Percentiles rank a stretch among this genome's conserved stretches.
Evolutionary conservation across 176 grass and related monocot genomes (phyloP).

Genomic region (Cenchrus purpureus): DNA sequence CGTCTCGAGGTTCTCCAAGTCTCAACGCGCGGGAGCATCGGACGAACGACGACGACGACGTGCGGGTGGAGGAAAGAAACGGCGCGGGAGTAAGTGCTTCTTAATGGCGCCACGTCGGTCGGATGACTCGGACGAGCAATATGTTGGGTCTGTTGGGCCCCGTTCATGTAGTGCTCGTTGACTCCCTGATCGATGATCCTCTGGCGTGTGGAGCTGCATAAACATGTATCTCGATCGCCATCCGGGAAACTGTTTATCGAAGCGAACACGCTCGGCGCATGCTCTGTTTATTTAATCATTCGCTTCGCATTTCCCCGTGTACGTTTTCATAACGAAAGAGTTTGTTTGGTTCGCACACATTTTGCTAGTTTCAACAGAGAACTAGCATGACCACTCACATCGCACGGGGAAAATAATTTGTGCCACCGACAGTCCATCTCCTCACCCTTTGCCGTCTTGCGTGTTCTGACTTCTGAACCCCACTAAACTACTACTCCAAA

Average conservation of each 20-base stretch:
- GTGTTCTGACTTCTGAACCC: background rate
- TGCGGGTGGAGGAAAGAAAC: background rate
- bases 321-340: background rate
- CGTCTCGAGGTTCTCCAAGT: background rate
- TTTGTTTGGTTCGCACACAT: background rate
- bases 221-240: background rate
- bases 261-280: background rate
- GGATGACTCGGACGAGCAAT: background rate
- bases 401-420: background rate
- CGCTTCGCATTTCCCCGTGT: no score
- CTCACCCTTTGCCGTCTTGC: background rate
- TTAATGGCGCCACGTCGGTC: background rate
- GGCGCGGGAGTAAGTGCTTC: background rate
- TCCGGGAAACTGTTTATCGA: background rate
- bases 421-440: slow-evolving; percentile 19
- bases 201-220: background rate
- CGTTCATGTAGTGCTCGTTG: background rate
- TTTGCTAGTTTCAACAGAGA: background rate
- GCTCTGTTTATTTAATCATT: background rate
- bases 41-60: background rate
- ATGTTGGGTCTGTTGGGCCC: background rate
- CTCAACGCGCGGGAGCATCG: no score
- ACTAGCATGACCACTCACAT: background rate
- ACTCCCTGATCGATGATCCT: background rate
- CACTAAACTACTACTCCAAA: background rate